Evolutionary conservation across 2,329 filamentous ascomycete species (phyloP).

Genomic region (Phialophora macrospora): DNA sequence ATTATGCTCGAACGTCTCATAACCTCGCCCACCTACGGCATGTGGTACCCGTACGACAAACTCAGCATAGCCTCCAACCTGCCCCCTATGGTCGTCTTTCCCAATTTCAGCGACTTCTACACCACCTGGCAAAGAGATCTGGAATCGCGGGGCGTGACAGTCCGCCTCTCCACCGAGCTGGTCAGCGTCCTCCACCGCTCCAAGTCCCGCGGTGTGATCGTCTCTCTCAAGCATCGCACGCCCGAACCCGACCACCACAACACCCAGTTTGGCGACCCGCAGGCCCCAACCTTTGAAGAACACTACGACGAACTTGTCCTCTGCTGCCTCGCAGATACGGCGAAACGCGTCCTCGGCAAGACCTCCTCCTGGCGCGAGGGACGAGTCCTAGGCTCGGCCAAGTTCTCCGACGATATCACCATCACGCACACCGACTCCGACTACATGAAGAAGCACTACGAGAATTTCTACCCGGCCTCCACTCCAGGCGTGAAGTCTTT

Average conservation of each 20-base stretch:
- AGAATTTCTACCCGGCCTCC: conserved; percentile 36
- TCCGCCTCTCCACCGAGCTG: conserved; percentile 61
- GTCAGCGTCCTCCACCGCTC: conserved; percentile 57
- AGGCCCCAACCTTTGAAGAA: conserved; percentile 49
- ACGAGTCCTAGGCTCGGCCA: conserved; percentile 71
- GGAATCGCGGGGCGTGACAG: conserved; percentile 57
- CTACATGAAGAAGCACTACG: conserved; percentile 58
- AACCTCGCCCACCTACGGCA: conserved; percentile 62
- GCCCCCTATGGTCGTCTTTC: conserved; percentile 65
- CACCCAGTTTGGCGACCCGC: conserved; percentile 27
- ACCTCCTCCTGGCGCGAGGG: conserved; percentile 65
- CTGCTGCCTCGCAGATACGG: conserved; percentile 61
- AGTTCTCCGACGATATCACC: conserved; percentile 67
- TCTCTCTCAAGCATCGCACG: conserved; percentile 44
- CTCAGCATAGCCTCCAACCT: conserved; percentile 58
- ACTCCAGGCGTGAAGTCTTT: conserved; percentile 42
- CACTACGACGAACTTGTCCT: conserved; percentile 64
- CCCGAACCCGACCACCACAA: conserved; percentile 36
- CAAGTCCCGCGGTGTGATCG: conserved; percentile 55
- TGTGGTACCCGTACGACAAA: conserved; percentile 62
- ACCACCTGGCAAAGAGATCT: conserved; percentile 60
- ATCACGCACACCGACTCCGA: conserved; percentile 63
- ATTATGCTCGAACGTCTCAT: conserved; percentile 69
- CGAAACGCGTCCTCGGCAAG: conserved; percentile 58
- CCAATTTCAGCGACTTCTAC: conserved; percentile 63